Base-by-base conservation (phyloP, 495 filamentous ascomycete species). In the Collariella sp. region DNA sequence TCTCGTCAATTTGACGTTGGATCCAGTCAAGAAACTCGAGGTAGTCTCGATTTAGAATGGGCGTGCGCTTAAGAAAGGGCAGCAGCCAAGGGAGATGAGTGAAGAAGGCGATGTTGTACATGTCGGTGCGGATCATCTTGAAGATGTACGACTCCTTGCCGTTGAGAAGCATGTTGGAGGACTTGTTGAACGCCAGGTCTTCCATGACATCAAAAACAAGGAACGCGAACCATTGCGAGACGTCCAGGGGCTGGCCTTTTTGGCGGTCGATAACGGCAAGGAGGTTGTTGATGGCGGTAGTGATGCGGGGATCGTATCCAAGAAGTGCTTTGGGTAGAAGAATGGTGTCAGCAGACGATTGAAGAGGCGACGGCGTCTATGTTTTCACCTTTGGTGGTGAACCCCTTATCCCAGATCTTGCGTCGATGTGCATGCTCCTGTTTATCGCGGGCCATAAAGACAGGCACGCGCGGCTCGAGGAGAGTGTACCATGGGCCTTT, bases 191-290 rank as follows among this genome's bases (percentile, higher is more conserved):
- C 0, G 75, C 65, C 1, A 81, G 56, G 56, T 79, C 72, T 0
- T 74, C 75, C 74, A 81, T 78, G 12, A 79, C 66, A 45, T 81
- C 78, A 43, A 79, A 79, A 26, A 64, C 62, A 51, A 70, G 77
- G 54, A 66, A 74, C 41, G 68, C 70, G 47, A 79, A 72, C 73
- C 72, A 77, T 11, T 65, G 50, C 0, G 70, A 62, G 7, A 75
- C 61, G 53, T 76, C 66, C n/a, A 78, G 54, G 11, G 68, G 52
- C 4, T 51, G 55, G 4, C 26, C 40, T 3, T 48, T 22, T 16
- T 50, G 18, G 2, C 31, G 33, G 12, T 54, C 48, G 10, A 64
- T 20, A 16, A 52, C 52, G 3, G 33, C 16, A 5, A 64, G 53
- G 15, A 64, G 53, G n/a, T 54, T 52, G 20, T 50, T 46, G 50